These are phyloP conservation scores for Exsudoporus frostii DNA, from an alignment of 768 basidiomycete genomes.

Conservation along the genomic window DNA sequence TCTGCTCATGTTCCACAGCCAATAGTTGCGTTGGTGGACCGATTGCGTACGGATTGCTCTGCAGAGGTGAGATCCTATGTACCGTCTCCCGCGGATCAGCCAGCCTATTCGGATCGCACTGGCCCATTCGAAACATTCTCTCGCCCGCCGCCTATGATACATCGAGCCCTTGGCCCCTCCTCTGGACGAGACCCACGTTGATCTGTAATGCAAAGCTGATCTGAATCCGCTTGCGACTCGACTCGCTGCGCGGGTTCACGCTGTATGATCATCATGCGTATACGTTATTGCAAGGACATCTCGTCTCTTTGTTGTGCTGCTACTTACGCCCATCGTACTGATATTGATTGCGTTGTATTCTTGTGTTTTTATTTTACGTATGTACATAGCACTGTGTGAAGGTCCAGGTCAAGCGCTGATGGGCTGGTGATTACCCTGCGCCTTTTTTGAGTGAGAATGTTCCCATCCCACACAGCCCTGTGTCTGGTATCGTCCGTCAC, in stretches of 20 bases:
- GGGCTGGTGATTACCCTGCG: not conserved
- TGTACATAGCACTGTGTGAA: constrained; percentile 9
- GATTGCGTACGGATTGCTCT: constrained; percentile 54
- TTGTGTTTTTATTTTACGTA: constrained; percentile 9
- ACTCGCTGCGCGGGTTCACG: not conserved
- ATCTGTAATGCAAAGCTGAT: not conserved
- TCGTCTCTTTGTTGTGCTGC: constrained; percentile 18
- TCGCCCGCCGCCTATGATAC: constrained; percentile 32
- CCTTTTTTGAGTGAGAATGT: not conserved
- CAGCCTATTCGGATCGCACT: constrained; percentile 9
- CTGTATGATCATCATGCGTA: not conserved
- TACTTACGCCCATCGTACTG: constrained; percentile 17
- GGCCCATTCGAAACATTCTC: constrained; percentile 37
- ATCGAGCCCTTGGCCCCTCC: not conserved
- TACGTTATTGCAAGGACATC: constrained; percentile 21
- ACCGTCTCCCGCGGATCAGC: constrained; percentile 29
- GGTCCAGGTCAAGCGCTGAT: not conserved
- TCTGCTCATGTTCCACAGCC: constrained; percentile 29
- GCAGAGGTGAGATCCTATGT: constrained; percentile 63
- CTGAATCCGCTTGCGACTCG: not conserved
- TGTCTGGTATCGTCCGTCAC: constrained; percentile 7
- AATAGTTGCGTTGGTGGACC: constrained; percentile 40
- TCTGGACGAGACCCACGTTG: constrained; percentile 10
- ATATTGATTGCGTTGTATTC: constrained; percentile 22
- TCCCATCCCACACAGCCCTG: constrained; percentile 21